Base-by-base conservation (phyloP, 2,329 filamentous ascomycete species). In the Pseudogymnoascus sp. region DNA sequence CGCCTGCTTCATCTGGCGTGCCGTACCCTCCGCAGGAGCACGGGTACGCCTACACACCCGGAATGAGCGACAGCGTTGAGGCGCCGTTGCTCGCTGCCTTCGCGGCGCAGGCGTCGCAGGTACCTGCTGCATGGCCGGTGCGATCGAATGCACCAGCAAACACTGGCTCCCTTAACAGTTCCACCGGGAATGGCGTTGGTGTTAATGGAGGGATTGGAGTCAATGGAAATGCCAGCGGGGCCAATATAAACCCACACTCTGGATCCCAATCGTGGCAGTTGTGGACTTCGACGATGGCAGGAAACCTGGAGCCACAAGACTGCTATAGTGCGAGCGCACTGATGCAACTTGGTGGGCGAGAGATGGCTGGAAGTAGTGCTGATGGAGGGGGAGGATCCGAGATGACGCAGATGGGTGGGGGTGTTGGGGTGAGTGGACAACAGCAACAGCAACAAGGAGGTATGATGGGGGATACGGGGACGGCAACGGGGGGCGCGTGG, bases 181-280 rank as follows among this genome's bases (percentile, higher is more conserved):
- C n/a, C 2, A 55, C 48, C 2, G 48, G 48, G 45, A 52, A 52
- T 8, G 27, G 45, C 27, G 45, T 31, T 10, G 13, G 13, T 6
- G 35, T n/a, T 4, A 39, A 39, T 39, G 48, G 48, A 2, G 40
- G 40, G 40, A 45, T 45, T 10, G 40, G 40, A 7, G 18, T 33
- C 12, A 35, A 48, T 45, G 35, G 58, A 21, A 33, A 15, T n/a
- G 12, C 39, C 18, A 39, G 27, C 29, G 29, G 55, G 37, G 15
- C 31, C 4, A 55, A 55, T 10, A 29, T 4, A 29, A 64, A 31
- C 33, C 36, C 35, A 9, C 65, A 66, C 27, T 59, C 68, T 9
- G 65, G 67, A 18, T 66, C 69, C 18, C 67, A 69, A 37, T 64
- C 68, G n/a, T 73, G 72, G 72, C 68, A 70, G 8, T 66, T 70